These are phyloP conservation scores for Boletellus ananiceps DNA, from an alignment of 768 basidiomycete genomes.

Conservation along the genomic window DNA sequence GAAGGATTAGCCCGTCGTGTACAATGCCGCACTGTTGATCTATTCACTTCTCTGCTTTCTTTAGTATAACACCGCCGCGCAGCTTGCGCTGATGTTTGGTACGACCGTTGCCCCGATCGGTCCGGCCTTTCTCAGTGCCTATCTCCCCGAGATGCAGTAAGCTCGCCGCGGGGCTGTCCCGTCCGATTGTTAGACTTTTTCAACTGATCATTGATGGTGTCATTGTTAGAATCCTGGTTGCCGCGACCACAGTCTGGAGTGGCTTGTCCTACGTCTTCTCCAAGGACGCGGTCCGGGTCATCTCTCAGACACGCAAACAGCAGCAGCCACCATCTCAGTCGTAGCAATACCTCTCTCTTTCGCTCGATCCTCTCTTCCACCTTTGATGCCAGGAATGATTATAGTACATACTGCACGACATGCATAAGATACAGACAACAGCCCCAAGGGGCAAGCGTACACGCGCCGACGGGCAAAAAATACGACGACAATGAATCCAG, in stretches of 20 bases:
- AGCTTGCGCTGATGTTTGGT: slow-evolving; percentile 84
- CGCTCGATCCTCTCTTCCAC: background rate
- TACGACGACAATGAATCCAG: background rate
- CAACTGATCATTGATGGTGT: background rate
- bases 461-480: background rate
- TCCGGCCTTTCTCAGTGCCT: slow-evolving; percentile 48
- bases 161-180: slow-evolving; percentile 28
- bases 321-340: slow-evolving; percentile 25
- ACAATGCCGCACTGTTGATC: background rate
- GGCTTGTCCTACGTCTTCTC: slow-evolving; percentile 79
- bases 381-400: slow-evolving; percentile 7
- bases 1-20: background rate
- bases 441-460: background rate
- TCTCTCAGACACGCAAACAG: slow-evolving; percentile 36
- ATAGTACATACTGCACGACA: slow-evolving; percentile 19
- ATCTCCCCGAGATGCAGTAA: slow-evolving; percentile 71
- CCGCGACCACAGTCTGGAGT: slow-evolving; percentile 87
- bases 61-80: slow-evolving; percentile 88
- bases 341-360: slow-evolving; percentile 6
- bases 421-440: slow-evolving; percentile 20
- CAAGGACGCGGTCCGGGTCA: slow-evolving; percentile 65
- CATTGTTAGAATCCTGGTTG: slow-evolving; percentile 70
- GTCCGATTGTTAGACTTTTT: background rate
- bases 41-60: background rate
- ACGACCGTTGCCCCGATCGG: slow-evolving; percentile 84